These are phyloP conservation scores for Kodamaea sp. DNA, from an alignment of 1,139 yeast species.

Conservation along the genomic window DNA sequence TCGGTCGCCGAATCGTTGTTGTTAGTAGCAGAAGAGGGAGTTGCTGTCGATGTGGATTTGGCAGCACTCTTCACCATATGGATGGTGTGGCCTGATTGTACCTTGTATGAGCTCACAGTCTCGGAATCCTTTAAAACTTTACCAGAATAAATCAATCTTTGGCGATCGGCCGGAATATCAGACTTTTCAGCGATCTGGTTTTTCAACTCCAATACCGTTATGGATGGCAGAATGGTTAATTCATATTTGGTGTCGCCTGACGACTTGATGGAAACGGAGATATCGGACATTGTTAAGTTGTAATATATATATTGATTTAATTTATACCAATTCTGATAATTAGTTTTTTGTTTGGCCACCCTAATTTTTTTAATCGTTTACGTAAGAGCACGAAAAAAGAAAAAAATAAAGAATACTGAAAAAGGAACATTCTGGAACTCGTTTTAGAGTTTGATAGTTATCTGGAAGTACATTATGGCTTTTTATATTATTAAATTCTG, in stretches of 20 bases:
- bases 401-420: not conserved
- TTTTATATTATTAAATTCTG: too few species aligned
- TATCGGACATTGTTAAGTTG: constrained; percentile 15
- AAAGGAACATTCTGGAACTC: constrained; percentile 1
- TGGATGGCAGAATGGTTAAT: constrained; percentile 49
- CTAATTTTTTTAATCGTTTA: not conserved
- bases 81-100: constrained; percentile 80
- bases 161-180: constrained; percentile 69
- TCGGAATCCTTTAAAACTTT: constrained; percentile 85
- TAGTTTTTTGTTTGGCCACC: not conserved
- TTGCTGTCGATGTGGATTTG: constrained; percentile 22
- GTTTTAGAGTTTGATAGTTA: not conserved
- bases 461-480: not conserved
- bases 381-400: not conserved
- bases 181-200: constrained; percentile 55
- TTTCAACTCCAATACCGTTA: constrained; percentile 69
- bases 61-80: constrained; percentile 78
- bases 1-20: constrained; percentile 8
- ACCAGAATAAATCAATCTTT: constrained; percentile 89
- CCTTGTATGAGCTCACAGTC: constrained; percentile 68
- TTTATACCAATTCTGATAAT: not conserved
- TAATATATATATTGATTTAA: too few species aligned
- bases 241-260: constrained; percentile 81
- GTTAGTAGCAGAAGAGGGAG: constrained; percentile 17
- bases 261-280: constrained; percentile 41